These are phyloP conservation scores for Pugionium dolabratum DNA, from an alignment of 345 rosid genomes.

Conservation along the genomic window DNA sequence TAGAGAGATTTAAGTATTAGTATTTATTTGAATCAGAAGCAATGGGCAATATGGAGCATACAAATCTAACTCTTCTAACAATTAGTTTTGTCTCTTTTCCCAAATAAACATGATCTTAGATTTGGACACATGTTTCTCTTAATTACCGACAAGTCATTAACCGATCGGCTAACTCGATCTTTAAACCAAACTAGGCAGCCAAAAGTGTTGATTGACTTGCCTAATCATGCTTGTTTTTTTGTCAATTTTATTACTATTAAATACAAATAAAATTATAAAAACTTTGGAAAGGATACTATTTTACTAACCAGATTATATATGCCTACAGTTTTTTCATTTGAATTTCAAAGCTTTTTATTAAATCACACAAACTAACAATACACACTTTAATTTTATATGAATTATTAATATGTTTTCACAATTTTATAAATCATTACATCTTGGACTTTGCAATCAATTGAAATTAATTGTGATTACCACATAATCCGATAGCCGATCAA, in stretches of 20 bases:
- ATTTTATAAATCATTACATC: no score
- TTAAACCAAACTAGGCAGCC: background rate
- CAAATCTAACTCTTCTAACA: constrained; percentile 26
- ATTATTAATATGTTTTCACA: no score
- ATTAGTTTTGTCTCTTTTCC: constrained; percentile 30
- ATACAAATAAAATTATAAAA: background rate
- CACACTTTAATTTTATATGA: no score
- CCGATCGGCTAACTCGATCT: constrained; percentile 10
- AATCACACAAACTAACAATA: no score
- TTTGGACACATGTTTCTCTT: constrained; percentile 31
- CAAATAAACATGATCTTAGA: constrained; percentile 30
- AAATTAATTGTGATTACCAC: no score
- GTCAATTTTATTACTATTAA: background rate
- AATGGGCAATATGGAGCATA: constrained; percentile 40
- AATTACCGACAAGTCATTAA: constrained; percentile 6
- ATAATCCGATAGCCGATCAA: no score
- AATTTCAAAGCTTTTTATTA: no score
- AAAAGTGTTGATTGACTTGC: no score
- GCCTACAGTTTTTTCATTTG: no score
- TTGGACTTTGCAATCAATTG: no score
- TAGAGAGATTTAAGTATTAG: constrained; percentile 11
- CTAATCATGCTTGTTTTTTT: constrained; percentile 3
- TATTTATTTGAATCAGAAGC: constrained; percentile 30
- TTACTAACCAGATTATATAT: no score
- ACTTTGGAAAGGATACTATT: no score